Conservation (phyloP, 2,329 filamentous ascomycete genomes). For the Pyrenochaeta sp. region DNA sequence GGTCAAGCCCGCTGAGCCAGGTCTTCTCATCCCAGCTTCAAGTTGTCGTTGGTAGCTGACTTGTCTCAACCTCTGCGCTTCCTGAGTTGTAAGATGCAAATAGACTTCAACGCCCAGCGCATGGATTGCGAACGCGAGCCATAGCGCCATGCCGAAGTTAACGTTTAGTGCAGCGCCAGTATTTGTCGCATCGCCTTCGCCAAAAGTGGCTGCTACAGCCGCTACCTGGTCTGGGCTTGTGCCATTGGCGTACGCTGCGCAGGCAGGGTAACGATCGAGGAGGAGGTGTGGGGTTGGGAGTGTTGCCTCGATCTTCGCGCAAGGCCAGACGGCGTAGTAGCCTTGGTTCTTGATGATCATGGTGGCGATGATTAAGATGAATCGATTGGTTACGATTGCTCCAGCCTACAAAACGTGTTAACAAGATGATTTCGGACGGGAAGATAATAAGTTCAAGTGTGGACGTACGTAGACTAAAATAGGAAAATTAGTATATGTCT, state of each 20-base stretch:
- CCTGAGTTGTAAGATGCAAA: conserved; percentile 58
- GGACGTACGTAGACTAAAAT: conserved; percentile 24
- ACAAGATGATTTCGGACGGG: not conserved
- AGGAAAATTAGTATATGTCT: no score
- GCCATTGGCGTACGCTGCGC: conserved; percentile 52
- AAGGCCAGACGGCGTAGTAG: conserved; percentile 54
- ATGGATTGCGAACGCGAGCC: conserved; percentile 64
- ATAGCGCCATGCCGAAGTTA: conserved; percentile 62
- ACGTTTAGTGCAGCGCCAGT: conserved; percentile 57
- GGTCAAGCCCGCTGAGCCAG: conserved; percentile 44
- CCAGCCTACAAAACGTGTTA: conserved; percentile 50
- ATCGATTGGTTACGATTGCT: conserved; percentile 61
- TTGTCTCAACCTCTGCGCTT: conserved; percentile 62
- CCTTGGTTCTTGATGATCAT: conserved; percentile 49
- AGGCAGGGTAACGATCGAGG: conserved; percentile 55
- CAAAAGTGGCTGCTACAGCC: conserved; percentile 38
- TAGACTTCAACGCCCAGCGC: conserved; percentile 51
- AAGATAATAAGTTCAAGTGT: not conserved
- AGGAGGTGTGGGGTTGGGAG: conserved; percentile 13
- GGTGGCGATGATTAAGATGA: conserved; percentile 58
- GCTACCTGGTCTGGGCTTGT: conserved; percentile 28
- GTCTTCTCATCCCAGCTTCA: conserved; percentile 61
- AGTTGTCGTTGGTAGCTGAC: conserved; percentile 66
- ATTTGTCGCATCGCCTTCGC: conserved; percentile 32
- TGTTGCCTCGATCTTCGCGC: conserved; percentile 59